Evolutionary conservation across 2,329 filamentous ascomycete genomes (phyloP), one percentile per base, ranked within the genome.

Genomic region (Dendrostoma leiphaemia): DNA sequence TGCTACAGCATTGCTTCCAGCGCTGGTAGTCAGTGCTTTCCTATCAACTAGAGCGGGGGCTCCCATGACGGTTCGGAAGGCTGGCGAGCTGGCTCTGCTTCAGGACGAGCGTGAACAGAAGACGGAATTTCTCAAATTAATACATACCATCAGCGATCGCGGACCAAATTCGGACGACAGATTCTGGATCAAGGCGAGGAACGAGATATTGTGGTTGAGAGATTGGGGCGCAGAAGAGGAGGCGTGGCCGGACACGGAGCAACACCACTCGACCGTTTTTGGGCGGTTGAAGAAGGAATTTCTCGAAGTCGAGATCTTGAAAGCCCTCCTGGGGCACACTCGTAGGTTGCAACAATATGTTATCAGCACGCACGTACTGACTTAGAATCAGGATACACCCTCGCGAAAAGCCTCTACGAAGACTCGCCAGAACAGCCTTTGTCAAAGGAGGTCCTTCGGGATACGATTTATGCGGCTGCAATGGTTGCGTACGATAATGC

Each of bases 401-500:
- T 91, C 34, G 86, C 84, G 13, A 74, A 76, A 49, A 84, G 82
- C 28, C 74, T 91, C 15, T 84, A 85, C 48, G 80, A 85, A 61
- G 74, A 79, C 24, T 71, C 75, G 0, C 64, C 71, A 2, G 73
- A 81, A 17, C 69, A 67, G 3, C 78, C 80, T 4, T 72, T 90
- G 3, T 63, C 77, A 2, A 63, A 66, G 3, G 68, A 77, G 3
- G 67, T 77, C 6, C 70, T 90, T 1, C 81, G 84, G 63, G 77
- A 83, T 4, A 82, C 83, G 1, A 74, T 91, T 8, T 72, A 89
- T 38, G 75, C 76, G 1, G 77, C 84, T 44, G 86, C 86, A 1
- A 80, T 91, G 73, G 77, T 81, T 51, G 81, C 86, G 4, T 94
- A 91, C 64, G 90, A 94, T 64, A 90, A 90, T 64, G 89, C 90